A percentile compares a stretch with the other conserved stretches of the same genome.
Conservation (phyloP, 108 stramenopile species). For the Fragilaria radians region DNA sequence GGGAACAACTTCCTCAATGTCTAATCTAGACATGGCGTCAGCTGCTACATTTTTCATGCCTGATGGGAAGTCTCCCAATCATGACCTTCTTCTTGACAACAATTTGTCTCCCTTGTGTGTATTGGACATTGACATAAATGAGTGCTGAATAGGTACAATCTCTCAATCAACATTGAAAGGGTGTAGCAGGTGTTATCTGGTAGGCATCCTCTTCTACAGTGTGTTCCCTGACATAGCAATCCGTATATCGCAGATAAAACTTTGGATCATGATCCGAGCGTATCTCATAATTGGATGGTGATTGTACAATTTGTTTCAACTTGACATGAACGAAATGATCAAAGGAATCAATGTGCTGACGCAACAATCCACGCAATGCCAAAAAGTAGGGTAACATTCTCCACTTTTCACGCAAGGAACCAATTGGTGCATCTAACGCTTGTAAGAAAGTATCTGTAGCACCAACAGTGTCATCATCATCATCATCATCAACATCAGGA, state of each 20-base stretch:
- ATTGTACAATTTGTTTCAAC: constrained; percentile 86
- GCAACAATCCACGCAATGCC: constrained; percentile 86
- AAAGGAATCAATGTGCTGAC: constrained; percentile 98
- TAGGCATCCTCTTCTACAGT: constrained; percentile 90
- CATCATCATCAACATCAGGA: constrained; percentile 10
- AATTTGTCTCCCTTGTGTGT: constrained; percentile 90
- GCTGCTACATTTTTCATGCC: no score
- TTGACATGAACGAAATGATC: constrained; percentile 96
- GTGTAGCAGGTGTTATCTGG: constrained; percentile 70
- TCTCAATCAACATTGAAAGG: constrained; percentile 94
- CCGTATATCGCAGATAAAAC: constrained; percentile 92
- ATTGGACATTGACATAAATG: constrained; percentile 95
- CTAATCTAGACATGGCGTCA: constrained; percentile 35
- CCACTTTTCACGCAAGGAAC: constrained; percentile 89
- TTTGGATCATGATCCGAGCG: constrained; percentile 93
- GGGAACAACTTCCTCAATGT: constrained; percentile 9
- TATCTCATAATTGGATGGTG: constrained; percentile 80
- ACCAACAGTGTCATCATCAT: constrained; percentile 36
- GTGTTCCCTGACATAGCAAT: constrained; percentile 94
- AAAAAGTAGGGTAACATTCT: constrained; percentile 90
- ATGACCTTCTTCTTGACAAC: constrained; percentile 83
- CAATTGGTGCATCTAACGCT: constrained; percentile 82
- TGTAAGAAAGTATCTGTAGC: constrained; percentile 22
- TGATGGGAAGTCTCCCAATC: constrained; percentile 90
- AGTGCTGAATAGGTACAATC: constrained; percentile 98